These are phyloP conservation scores for Lolium perenne DNA, from an alignment of 176 grass and related monocot genomes.

Conservation along the genomic window DNA sequence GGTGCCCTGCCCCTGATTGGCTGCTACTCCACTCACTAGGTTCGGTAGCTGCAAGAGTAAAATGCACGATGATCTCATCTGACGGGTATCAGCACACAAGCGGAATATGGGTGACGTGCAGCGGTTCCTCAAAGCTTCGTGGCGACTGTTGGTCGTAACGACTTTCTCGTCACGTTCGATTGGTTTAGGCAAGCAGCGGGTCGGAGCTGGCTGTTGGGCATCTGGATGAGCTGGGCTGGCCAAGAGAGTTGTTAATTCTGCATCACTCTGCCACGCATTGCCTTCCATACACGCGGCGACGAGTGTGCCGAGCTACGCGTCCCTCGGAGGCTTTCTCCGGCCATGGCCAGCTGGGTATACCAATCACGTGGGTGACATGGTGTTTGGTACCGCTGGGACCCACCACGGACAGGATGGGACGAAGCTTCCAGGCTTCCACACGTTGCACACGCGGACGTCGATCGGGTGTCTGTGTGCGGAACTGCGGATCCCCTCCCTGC, in stretches of 20 bases:
- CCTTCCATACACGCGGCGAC: conserved; percentile 22
- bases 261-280: not conserved
- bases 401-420: not conserved
- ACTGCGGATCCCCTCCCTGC: too few species aligned
- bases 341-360: conserved; percentile 59
- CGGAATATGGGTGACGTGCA: not conserved
- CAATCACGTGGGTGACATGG: conserved; percentile 67
- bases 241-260: not conserved
- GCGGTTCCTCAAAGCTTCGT: not conserved
- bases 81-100: too few species aligned
- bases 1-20: too few species aligned
- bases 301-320: conserved; percentile 11
- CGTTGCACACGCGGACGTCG: not conserved
- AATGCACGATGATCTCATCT: too few species aligned
- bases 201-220: not conserved
- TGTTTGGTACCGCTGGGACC: not conserved
- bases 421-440: not conserved
- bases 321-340: not conserved
- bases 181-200: not conserved
- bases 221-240: not conserved
- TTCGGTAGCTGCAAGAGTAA: too few species aligned
- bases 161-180: not conserved
- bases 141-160: not conserved
- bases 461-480: too few species aligned
- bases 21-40: too few species aligned